phyloP scores from a whole-genome alignment of 192 early-diverging fungal genomes.

The Rhizophagus clarus region DNA sequence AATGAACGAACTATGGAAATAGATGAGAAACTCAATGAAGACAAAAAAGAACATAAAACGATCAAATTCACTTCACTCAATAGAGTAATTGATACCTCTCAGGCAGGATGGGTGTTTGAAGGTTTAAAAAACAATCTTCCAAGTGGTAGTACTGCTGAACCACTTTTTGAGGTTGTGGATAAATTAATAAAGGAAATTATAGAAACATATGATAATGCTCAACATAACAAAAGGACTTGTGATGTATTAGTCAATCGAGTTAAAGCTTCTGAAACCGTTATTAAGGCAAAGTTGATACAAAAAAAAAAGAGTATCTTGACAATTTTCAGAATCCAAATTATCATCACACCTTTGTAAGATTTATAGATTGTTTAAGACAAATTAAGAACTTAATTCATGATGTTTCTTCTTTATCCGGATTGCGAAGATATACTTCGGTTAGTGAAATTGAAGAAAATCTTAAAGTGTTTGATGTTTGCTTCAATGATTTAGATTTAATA shows the following conservation, averaged over 20 bases:
- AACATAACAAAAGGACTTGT: slow-evolving; percentile 32
- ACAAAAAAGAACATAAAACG: too few species aligned
- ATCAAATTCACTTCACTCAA: too few species aligned
- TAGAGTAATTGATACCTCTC: too few species aligned
- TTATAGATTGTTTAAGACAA: slow-evolving; percentile 20
- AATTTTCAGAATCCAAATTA: slow-evolving; percentile 16
- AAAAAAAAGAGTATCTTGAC: slow-evolving; percentile 5
- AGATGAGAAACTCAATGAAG: too few species aligned
- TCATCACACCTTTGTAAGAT: background rate
- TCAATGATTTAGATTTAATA: background rate
- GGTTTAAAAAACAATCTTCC: too few species aligned
- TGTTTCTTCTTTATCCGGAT: slow-evolving; percentile 8
- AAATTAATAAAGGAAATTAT: background rate
- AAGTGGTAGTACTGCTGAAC: too few species aligned
- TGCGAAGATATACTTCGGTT: background rate
- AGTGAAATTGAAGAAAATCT: background rate
- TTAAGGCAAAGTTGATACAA: background rate
- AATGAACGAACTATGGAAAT: too few species aligned
- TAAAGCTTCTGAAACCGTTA: background rate
- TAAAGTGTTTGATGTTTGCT: background rate
- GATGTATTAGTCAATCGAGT: slow-evolving; percentile 12
- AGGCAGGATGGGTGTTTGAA: too few species aligned
- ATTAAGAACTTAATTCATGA: slow-evolving; percentile 25
- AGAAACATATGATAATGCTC: slow-evolving; percentile 2
- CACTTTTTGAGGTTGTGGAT: too few species aligned